Evolutionary conservation across 768 basidiomycete species (phyloP), one percentile per base, ranked within the genome.

Genomic region (Phylloporus arenicola): DNA sequence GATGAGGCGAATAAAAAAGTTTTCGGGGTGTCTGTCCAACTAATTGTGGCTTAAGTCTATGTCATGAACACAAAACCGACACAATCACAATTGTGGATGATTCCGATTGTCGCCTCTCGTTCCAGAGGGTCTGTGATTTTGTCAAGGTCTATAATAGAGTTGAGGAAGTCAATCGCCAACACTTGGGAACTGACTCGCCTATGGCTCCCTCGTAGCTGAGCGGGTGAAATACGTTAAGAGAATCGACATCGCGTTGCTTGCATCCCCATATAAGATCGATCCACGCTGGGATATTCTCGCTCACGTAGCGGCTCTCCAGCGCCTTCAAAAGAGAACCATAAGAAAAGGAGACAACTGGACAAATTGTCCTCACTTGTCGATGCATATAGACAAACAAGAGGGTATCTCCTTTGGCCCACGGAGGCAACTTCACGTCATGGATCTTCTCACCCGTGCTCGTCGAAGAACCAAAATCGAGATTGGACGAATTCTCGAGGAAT

Each of bases 191-290:
- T 13, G 16, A 48, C 72, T 17, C 51, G 83, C 88, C 85, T 54
- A 95, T 87, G 0, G 89, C 85, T 4, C 92, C 92, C 58, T 93
- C 92, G 59, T 96, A 96, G 14, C 91, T 94, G 31, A 96, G 70
- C 0, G 93, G 94, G 66, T 96, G 93, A 72, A 91, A 96, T 7
- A 85, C 87, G 58, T 96, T 97, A 51, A 85, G 68, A 0, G 86
- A 80, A 7, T 77, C 79, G 0, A 80, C 72, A 60, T 94, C 91
- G 4, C 81, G 82, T 73, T 95, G 90, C 53, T 88, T 88, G 65
- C 70, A 81, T 31, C 89, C 89, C 90, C 93, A 97, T 45, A 94
- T 88, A 27, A 96, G 76, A 61, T 97, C 94, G 56, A 97, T 94
- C 93, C 94, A 96, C 10, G 79, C 77, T 0, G 88, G 83, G 11